Percentiles rank a stretch among this genome's conserved stretches.
Conservation (phyloP, 2,329 filamentous ascomycete genomes). For the Dissoconium aciculare region DNA sequence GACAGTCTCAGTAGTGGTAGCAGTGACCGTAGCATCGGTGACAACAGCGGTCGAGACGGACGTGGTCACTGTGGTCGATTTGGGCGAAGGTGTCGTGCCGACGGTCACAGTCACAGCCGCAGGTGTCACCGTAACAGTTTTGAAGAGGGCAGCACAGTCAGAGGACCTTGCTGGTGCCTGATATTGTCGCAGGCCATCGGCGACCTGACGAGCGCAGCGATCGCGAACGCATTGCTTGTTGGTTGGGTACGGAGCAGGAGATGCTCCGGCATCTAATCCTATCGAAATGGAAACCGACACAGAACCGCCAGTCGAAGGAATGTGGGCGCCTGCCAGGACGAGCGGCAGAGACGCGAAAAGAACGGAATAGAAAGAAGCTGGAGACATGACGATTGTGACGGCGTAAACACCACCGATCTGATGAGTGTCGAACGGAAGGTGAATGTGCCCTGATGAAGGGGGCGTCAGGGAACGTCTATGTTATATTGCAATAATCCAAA, state of each 20-base stretch:
- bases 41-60: neutral
- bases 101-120: neutral
- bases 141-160: slow-evolving; percentile 1
- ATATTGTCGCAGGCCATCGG: neutral
- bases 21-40: neutral
- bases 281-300: neutral
- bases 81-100: neutral
- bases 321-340: slow-evolving; percentile 1
- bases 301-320: neutral
- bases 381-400: no score
- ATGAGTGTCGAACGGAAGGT: no score
- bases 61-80: neutral
- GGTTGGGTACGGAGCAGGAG: neutral
- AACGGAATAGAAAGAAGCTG: no score
- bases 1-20: neutral
- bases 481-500: no score
- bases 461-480: no score
- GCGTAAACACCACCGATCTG: neutral
- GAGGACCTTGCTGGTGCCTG: neutral
- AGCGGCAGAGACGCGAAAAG: slow-evolving; percentile 1
- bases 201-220: slow-evolving; percentile 1
- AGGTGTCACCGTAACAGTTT: neutral
- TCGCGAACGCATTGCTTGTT: neutral
- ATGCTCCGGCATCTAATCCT: neutral
- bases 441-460: no score